Evolutionary conservation across 352 stramenopile species (phyloP), one percentile per base, ranked within the genome.

Genomic region (Pythium grandisporangium): DNA sequence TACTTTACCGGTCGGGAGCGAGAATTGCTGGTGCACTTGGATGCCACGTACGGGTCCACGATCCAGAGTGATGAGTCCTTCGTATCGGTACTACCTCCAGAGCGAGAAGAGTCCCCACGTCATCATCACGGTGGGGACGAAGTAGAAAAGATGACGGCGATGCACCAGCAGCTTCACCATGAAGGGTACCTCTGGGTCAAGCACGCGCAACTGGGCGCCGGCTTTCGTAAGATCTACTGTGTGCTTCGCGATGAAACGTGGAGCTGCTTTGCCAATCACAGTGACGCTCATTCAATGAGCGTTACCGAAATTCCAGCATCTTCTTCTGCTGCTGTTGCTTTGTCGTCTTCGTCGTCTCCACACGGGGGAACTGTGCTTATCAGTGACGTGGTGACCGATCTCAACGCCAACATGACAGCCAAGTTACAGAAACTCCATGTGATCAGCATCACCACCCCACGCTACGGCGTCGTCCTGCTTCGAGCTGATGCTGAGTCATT

Each of bases 1-100:
- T 82, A 79, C 37, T 89, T 89, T 51, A 34, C 49, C 0, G 76
- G 72, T 6, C 61, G 63, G 0, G 76, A 86, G 50, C 54, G 50
- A 1, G 66, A 84, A 38, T 45, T 89, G n/a, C 48, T 89, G 16
- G 20, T 39, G 2, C 59, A 81, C 20, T 49, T 89, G 30, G 76
- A 89, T 48, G 61, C 59, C 0, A 84, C 74, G 0, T 86, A 85
- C 25, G 60, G 63, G 4, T 85, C 70, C 0, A 51, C 24, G 13
- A 63, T 67, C 10, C 63, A 54, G 16, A 52, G 46, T 0, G 66
- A 85, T 19, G 24, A 41, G 1, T 51, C 37, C 27, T 74, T 67
- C 29, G 2, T 55, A 1, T 35, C 38, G 11, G 45, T 80, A 20
- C 27, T 72, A 20, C n/a, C n/a, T n/a, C n/a, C n/a, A n/a, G n/a